Conservation (phyloP, 441 rosid genomes). For the Pelargonium australe region DNA sequence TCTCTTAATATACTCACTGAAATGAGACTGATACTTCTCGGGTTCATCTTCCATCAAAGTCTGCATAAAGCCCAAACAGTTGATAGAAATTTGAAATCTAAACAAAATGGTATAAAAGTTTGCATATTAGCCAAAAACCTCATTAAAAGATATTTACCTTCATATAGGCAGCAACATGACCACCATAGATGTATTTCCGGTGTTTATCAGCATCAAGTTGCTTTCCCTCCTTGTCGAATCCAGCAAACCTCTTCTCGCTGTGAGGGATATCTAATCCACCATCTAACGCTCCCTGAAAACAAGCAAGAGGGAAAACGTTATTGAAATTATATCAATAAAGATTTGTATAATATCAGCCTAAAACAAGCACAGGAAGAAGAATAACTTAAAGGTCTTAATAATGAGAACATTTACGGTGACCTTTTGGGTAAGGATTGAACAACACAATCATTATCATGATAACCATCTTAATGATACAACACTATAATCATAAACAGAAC, state of each 20-base stretch:
- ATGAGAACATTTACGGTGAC: not conserved
- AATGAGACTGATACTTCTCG: slow-evolving; percentile 83
- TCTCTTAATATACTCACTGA: slow-evolving; percentile 59
- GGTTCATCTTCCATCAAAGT: slow-evolving; percentile 73
- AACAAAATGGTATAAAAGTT: not conserved
- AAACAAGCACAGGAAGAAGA: not conserved
- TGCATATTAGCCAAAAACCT: not conserved
- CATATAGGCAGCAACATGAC: slow-evolving; percentile 80
- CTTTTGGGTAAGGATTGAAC: not conserved
- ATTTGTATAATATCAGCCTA: no score
- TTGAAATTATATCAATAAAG: no score
- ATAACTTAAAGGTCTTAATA: not conserved
- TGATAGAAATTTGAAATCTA: not conserved
- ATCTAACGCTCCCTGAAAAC: slow-evolving; percentile 69
- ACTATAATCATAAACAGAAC: no score
- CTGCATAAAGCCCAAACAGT: slow-evolving; percentile 25
- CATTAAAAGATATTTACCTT: slow-evolving; percentile 28
- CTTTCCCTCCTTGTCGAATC: slow-evolving; percentile 65
- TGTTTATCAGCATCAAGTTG: slow-evolving; percentile 80
- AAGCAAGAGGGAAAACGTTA: not conserved
- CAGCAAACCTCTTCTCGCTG: slow-evolving; percentile 90
- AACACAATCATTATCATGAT: not conserved
- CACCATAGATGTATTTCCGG: slow-evolving; percentile 69
- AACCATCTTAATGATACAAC: not conserved
- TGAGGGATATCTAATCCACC: slow-evolving; percentile 94